Conservation (phyloP, 148 eudicot genomes). For the Chenopodium album region DNA sequence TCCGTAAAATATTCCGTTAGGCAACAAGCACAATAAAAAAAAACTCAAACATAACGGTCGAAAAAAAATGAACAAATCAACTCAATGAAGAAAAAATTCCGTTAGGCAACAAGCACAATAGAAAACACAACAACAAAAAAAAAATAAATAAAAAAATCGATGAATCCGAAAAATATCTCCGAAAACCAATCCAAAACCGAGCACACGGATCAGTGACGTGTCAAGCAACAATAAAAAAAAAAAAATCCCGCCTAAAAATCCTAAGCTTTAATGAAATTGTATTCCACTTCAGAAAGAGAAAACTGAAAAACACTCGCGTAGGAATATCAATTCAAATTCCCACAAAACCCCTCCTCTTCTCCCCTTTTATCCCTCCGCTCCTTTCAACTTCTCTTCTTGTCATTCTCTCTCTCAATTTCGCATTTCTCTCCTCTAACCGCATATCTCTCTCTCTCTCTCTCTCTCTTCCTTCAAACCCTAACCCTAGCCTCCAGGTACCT, state of each 20-base stretch:
- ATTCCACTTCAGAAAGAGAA: conserved; percentile 9
- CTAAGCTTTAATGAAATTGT: neutral
- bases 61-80: neutral
- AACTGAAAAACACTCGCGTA: conserved; percentile 24
- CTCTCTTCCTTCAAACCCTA: conserved; percentile 32
- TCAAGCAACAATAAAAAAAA: neutral
- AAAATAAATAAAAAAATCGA: neutral
- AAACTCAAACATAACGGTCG: neutral
- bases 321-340: conserved; percentile 29
- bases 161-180: neutral
- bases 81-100: neutral
- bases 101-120: conserved; percentile 7
- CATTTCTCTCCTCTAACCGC: conserved; percentile 17
- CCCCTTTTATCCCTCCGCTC: conserved; percentile 14
- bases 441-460: conserved; percentile 1
- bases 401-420: conserved; percentile 4
- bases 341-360: conserved; percentile 25
- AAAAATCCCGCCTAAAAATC: conserved; percentile 37
- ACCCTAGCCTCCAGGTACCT: conserved; percentile 24
- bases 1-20: too few species aligned
- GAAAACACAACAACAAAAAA: neutral
- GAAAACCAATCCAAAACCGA: neutral
- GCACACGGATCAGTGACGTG: conserved; percentile 36
- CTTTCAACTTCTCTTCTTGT: neutral
- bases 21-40: too few species aligned